Base-by-base conservation (phyloP, 148 eudicot species). In the Cornus florida region DNA sequence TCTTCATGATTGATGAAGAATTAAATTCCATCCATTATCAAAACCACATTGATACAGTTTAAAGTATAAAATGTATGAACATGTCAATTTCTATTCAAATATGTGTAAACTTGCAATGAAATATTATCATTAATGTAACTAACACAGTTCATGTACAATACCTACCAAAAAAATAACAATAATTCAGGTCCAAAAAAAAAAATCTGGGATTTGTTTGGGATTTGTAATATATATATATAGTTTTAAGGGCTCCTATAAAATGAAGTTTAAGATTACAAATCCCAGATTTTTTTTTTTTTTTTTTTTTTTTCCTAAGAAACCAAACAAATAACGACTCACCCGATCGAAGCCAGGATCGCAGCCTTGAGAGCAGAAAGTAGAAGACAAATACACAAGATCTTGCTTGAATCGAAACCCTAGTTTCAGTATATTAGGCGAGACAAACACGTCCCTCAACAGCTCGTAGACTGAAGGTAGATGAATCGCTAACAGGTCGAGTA, bases 331-430 rank as follows among this genome's bases (percentile, higher is more conserved):
- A 53, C 1, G 59, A 53, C 59, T 53, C 19, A 53, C 59, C 85
- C 80, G 81, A 84, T 88, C 91, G 74, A 92, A 88, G 33, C 97
- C 97, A 75, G 88, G 86, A 19, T 81, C 79, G 78, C 89, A 91
- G 10, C 91, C 98, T 20, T 77, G 71, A 43, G 79, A 67, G 16
- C 80, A 76, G 74, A 96, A 96, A 12, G 99, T 96, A 72, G 93
- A 90, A 10, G 94, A 88, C 84, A 93, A 77, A 73, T 85, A 96
- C 8, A 83, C 89, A 72, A 96, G 87, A 88, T 96, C 98, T 79
- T 93, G 98, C 84, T 96, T 92, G 78, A 96, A 96, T 41, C 90
- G 78, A 83, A 92, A 96, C 77, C 99, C 98, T 53, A 94, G 69
- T 75, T 94, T 96, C 69, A 96, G 57, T 10, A 93, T 79, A 78